Evolutionary conservation across 1,284 basidiomycete genomes (phyloP), one percentile per base, ranked within the genome.

Genomic region (Pascua sp.): DNA sequence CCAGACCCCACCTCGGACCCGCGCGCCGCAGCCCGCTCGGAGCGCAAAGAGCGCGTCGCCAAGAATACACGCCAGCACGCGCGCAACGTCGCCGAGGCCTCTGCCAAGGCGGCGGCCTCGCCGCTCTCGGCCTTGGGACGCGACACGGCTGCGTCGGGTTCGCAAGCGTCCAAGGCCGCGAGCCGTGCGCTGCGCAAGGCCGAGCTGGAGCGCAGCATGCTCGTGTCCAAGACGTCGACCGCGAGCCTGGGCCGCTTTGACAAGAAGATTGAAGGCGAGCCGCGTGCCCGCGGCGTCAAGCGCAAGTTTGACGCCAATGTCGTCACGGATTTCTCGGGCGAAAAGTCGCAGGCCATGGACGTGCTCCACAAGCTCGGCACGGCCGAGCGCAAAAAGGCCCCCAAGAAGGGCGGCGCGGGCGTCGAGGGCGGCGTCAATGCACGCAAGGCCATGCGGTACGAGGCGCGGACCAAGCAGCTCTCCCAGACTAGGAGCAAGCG

Each of bases 161-260:
- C 55, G 41, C 66, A 69, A 51, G 57, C 52, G 11, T 58, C 53
- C 17, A 72, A 72, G 60, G 61, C 62, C 32, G 43, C 65, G 5
- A 67, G 74, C 24, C 81, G 81, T 41, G 80, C 81, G 40, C 77
- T 81, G 51, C 83, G 89, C 24, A 91, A 92, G 74, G 70, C 75
- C 15, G 86, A 91, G 16, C 84, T 97, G 16, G 88, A 93, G 42
- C 82, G 83, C 53, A 87, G 87, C 7, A 80, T 97, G 40, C 85
- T 89, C 7, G 84, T 87, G 2, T 86, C 88, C n/a, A 85, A 90
- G 55, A 80, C 83, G 42, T 90, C 90, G 59, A 98, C 95, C 0
- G 95, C 92, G 0, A 92, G 89, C 65, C 86, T 98, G 86, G 95
- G 95, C 65, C 78, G 79, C 67, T 95, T 96, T 69, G 94, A 98